Percentiles rank a stretch among this genome's conserved stretches.
Conservation (phyloP, 176 grass and related monocot genomes). For the Juncus inflexus region DNA sequence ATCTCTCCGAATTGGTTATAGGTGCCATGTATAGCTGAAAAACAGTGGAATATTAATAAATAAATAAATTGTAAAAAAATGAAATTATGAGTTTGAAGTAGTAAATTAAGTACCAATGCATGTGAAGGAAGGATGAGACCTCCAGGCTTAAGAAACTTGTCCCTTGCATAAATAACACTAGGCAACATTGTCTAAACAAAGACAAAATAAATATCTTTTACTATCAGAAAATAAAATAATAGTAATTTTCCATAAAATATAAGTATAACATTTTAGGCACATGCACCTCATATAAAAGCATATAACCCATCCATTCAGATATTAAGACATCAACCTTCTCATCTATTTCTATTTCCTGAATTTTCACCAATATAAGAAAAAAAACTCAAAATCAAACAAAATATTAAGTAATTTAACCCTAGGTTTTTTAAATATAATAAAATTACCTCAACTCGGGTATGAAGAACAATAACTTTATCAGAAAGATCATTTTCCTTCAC, state of each 20-base stretch:
- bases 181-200: constrained; percentile 74
- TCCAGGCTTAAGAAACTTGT: constrained; percentile 92
- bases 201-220: constrained; percentile 4
- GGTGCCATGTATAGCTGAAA: constrained; percentile 82
- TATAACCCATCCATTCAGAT: constrained; percentile 99
- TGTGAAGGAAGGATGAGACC: constrained; percentile 97
- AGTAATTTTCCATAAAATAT: constrained; percentile 6
- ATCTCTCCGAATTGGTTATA: constrained; percentile 83
- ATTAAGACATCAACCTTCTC: constrained; percentile 95
- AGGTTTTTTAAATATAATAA: not conserved
- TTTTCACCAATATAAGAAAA: constrained; percentile 18
- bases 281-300: constrained; percentile 85
- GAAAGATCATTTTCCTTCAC: constrained; percentile 68
- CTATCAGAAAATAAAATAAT: constrained; percentile 16
- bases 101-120: constrained; percentile 54
- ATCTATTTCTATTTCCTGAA: constrained; percentile 67
- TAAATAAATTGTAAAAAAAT: not conserved
- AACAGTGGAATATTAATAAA: constrained; percentile 30
- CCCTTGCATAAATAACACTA: constrained; percentile 85
- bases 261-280: not conserved
- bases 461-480: constrained; percentile 64
- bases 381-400: not conserved
- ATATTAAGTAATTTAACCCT: not conserved
- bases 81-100: constrained; percentile 8
- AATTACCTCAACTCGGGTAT: constrained; percentile 84